A percentile compares a stretch with the other conserved stretches of the same genome.
Evolutionary conservation across 805 yeast species (phyloP).

Genomic region (Teunomyces funiuensis): DNA sequence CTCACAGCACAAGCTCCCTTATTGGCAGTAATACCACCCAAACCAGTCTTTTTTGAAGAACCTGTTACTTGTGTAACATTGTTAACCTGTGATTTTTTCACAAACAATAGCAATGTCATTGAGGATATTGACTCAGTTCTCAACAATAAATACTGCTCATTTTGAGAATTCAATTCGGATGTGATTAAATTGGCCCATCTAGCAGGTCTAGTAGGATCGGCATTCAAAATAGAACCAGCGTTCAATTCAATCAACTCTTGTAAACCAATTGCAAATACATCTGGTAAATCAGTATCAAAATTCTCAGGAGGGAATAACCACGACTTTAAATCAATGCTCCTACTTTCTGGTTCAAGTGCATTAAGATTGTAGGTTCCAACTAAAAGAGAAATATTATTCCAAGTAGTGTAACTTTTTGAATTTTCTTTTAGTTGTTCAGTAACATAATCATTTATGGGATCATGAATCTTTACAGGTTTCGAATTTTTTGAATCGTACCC

Average conservation of each 20-base stretch:
- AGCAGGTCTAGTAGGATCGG: conserved; percentile 73
- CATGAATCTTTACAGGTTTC: conserved; percentile 68
- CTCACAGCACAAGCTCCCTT: conserved; percentile 96
- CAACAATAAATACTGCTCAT: conserved; percentile 54
- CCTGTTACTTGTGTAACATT: conserved; percentile 84
- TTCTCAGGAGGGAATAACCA: conserved; percentile 82
- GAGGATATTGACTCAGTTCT: conserved; percentile 79
- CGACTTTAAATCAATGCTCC: conserved; percentile 55
- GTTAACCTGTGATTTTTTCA: conserved; percentile 49
- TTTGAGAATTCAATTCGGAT: conserved; percentile 53
- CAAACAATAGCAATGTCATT: conserved; percentile 60
- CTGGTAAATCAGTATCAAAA: conserved; percentile 50
- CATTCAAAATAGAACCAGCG: conserved; percentile 85
- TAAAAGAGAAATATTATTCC: conserved; percentile 60
- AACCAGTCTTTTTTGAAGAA: conserved; percentile 90
- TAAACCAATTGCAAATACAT: conserved; percentile 83
- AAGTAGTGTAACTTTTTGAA: conserved; percentile 57
- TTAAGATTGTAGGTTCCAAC: conserved; percentile 88
- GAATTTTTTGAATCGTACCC: conserved; percentile 76
- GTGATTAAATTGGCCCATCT: conserved; percentile 77
- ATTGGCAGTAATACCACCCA: conserved; percentile 96
- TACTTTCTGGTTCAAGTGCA: conserved; percentile 53
- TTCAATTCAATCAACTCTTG: conserved; percentile 94
- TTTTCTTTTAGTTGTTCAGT: conserved; percentile 54
- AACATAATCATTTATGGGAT: conserved; percentile 88